A percentile compares a stretch with the other conserved stretches of the same genome.
Conservation (phyloP, 352 stramenopile species). For the Pythium myriotylum region DNA sequence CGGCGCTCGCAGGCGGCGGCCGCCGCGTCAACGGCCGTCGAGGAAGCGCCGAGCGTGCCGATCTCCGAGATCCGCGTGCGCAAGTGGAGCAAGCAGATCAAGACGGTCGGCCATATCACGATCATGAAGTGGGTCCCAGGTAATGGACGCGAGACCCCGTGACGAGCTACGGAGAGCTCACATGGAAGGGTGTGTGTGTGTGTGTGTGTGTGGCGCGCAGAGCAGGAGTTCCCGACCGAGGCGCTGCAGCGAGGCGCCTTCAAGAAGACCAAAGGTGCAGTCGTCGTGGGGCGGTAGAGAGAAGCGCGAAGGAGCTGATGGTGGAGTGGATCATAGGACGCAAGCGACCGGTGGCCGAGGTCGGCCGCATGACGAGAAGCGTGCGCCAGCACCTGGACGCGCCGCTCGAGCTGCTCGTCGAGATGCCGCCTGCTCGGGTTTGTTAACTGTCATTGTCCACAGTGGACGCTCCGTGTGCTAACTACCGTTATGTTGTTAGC, state of each 20-base stretch:
- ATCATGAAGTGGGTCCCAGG: conserved; percentile 78
- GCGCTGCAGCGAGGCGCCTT: conserved; percentile 61
- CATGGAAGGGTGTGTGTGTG: background rate
- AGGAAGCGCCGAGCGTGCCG: conserved; percentile 42
- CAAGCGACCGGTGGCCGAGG: conserved; percentile 57
- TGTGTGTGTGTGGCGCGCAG: conserved; percentile 21
- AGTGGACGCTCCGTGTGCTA: too few species aligned
- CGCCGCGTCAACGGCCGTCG: conserved; percentile 7
- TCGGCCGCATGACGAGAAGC: conserved; percentile 74
- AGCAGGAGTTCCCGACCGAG: conserved; percentile 51
- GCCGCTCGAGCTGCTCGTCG: conserved; percentile 67
- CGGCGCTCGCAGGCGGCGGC: conserved; percentile 38
- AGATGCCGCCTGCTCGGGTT: conserved; percentile 53
- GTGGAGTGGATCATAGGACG: conserved; percentile 45
- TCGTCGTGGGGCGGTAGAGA: too few species aligned
- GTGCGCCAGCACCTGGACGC: conserved; percentile 78
- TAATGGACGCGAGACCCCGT: conserved; percentile 33
- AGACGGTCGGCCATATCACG: conserved; percentile 70
- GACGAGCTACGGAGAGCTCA: background rate
- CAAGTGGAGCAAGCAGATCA: conserved; percentile 76
- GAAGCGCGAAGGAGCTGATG: background rate
- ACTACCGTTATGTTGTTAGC: background rate
- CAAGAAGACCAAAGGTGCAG: conserved; percentile 82
- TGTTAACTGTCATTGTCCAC: background rate
- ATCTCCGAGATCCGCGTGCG: conserved; percentile 69